A percentile compares a stretch with the other conserved stretches of the same genome.
Conservation (phyloP, 208 protist genomes). For the Tritrichomonas musculus region DNA sequence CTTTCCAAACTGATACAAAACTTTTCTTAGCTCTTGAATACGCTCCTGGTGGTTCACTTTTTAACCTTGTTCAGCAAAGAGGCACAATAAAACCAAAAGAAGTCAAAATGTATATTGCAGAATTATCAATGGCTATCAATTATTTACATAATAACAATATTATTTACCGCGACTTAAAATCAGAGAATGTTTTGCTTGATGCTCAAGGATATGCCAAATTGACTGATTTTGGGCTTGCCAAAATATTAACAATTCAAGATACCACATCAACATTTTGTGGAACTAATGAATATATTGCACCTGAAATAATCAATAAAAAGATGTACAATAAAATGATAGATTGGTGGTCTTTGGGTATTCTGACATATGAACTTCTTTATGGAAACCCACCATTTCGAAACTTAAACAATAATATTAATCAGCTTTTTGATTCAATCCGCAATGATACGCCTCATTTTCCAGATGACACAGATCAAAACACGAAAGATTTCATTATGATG, state of each 20-base stretch:
- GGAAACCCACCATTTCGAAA: background rate
- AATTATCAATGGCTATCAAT: slow-evolving; percentile 56
- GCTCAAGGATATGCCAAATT: slow-evolving; percentile 46
- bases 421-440: background rate
- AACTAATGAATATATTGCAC: slow-evolving; percentile 60
- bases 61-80: slow-evolving; percentile 58
- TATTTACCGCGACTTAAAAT: slow-evolving; percentile 58
- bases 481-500: background rate
- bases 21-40: slow-evolving; percentile 61
- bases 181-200: slow-evolving; percentile 62
- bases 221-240: slow-evolving; percentile 63
- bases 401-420: background rate
- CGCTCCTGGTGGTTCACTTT: slow-evolving; percentile 62
- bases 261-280: slow-evolving; percentile 62
- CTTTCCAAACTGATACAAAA: slow-evolving; percentile 58
- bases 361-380: background rate
- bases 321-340: background rate
- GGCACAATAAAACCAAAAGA: slow-evolving; percentile 49
- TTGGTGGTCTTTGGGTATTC: background rate
- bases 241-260: slow-evolving; percentile 42
- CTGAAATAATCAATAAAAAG: background rate
- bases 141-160: slow-evolving; percentile 56
- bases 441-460: background rate
- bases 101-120: slow-evolving; percentile 54
- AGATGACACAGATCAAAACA: background rate